Evolutionary conservation across 2,329 filamentous ascomycete species (phyloP), one percentile per base, ranked within the genome.

Genomic region (Harringtonia lauricola): DNA sequence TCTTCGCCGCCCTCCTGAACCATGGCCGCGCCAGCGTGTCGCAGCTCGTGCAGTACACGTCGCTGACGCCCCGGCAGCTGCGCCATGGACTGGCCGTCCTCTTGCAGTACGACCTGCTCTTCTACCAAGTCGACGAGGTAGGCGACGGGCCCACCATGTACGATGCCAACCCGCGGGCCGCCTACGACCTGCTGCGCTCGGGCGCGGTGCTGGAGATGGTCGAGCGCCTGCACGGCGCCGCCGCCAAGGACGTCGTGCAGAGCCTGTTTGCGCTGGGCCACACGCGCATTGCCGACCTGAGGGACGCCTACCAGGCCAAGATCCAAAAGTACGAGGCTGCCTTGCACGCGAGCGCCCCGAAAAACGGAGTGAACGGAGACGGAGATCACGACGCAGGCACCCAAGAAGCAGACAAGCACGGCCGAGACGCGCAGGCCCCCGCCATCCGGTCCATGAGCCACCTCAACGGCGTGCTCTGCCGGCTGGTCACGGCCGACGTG

Each of bases 21-120:
- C 77, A 84, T 61, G 92, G 92, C 51, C 81, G 89, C 54, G 81
- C 88, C 41, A 76, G 79, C 22, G 70, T 90, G 46, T 62, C 71
- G 41, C 79, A 82, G 49, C 70, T 98, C 28, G 73, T 72, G 35
- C 79, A 81, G 41, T 73, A 84, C 57, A 88, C 86, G 18, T 76
- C 79, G 40, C 74, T 95, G 41, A 77, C 75, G 43, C 71, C 75
- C n/a, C 77, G 79, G 42, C 82, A 94, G 57, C 68, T 95, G 51
- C 84, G 82, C 55, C 80, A 89, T 64, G 88, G 84, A 18, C 72
- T 98, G 41, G 81, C 80, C 42, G 82, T 92, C 28, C 79, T 96
- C 50, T 76, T 94, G 35, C 90, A 96, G 59, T 85, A 95, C 59
- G 87, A 89, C 57, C 76, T 96, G 39, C 70, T 94, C 49, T 86